These are phyloP conservation scores for Aspergillus heteromorphus DNA, from an alignment of 495 filamentous ascomycete species.

Conservation along the genomic window DNA sequence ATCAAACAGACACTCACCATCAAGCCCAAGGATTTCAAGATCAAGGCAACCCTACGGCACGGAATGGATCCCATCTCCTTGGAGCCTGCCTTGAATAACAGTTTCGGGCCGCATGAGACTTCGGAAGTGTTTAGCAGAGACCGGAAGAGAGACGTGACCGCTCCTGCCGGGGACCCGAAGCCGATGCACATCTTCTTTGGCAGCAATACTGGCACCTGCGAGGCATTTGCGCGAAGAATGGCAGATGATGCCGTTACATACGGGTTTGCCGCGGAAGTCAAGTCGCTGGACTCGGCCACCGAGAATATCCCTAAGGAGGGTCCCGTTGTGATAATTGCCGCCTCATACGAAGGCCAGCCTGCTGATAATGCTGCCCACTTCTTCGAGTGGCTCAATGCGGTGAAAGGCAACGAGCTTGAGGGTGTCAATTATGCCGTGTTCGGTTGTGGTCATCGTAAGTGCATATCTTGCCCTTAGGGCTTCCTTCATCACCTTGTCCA, in stretches of 20 bases:
- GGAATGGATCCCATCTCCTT: slow-evolving; percentile 54
- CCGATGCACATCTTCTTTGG: slow-evolving; percentile 8
- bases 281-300: slow-evolving; percentile 4
- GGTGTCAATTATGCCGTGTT: slow-evolving; percentile 8
- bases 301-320: not conserved
- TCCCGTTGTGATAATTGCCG: slow-evolving; percentile 9
- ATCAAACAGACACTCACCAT: slow-evolving; percentile 69
- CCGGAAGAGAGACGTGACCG: not conserved
- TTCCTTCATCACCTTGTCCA: not conserved
- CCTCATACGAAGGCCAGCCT: slow-evolving; percentile 13
- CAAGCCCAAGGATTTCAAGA: slow-evolving; percentile 70
- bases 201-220: slow-evolving; percentile 10
- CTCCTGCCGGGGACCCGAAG: not conserved
- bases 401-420: not conserved
- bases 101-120: not conserved
- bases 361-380: slow-evolving; percentile 14
- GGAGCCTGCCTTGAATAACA: slow-evolving; percentile 22
- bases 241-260: not conserved
- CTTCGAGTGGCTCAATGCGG: slow-evolving; percentile 5
- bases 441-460: slow-evolving; percentile 4
- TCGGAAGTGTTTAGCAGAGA: not conserved
- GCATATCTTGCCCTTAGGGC: not conserved
- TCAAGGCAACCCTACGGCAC: slow-evolving; percentile 57
- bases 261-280: slow-evolving; percentile 2
- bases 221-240: slow-evolving; percentile 2